Evolutionary conservation across 164 flowering plant species (phyloP), one percentile per base, ranked within the genome.

Genomic region (Macadamia integrifolia): DNA sequence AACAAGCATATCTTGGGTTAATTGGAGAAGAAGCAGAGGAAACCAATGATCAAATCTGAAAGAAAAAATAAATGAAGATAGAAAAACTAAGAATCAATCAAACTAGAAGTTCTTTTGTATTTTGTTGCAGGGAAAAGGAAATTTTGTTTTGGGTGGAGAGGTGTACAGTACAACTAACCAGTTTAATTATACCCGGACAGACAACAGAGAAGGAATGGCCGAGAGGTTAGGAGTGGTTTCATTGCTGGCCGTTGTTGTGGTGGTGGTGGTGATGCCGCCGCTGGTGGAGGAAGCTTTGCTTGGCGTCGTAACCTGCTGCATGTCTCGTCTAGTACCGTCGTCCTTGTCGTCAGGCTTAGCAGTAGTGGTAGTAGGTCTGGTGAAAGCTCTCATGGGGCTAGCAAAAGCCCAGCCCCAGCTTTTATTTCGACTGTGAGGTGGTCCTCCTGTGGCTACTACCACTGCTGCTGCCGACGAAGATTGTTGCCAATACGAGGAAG

Each of bases 401-500:
- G 97, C 97, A 72, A 94, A 84, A 1, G 93, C 93, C 96, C 98
- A 94, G 1, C 88, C 87, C 97, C 95, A 88, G 62, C 90, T 87
- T 75, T 62, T 85, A 65, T 76, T 83, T 70, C 93, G 76, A 11
- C 88, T 79, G 69, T 83, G 86, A 9, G 79, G 78, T 0, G 67
- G 67, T 9, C 75, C 66, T 10, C 75, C 66, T 10, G 43, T 62
- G 0, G 50, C 66, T 15, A 12, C 58, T 53, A 11, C 61, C 9
- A 67, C 58, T 1, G 76, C 76, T 32, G 69, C 79, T 12, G 62
- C 71, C 61, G 74, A 48, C 0, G 75, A 62, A 43, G 84, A 75
- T 0, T 80, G 73, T 0, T 80, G 73, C 87, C 83, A 83, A 49
- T 84, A 81, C 0, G 93, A 83, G 0, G 85, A 81, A 0, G 90